Conservation (phyloP, 495 filamentous ascomycete genomes). For the Hypoxylon subgilvum region DNA sequence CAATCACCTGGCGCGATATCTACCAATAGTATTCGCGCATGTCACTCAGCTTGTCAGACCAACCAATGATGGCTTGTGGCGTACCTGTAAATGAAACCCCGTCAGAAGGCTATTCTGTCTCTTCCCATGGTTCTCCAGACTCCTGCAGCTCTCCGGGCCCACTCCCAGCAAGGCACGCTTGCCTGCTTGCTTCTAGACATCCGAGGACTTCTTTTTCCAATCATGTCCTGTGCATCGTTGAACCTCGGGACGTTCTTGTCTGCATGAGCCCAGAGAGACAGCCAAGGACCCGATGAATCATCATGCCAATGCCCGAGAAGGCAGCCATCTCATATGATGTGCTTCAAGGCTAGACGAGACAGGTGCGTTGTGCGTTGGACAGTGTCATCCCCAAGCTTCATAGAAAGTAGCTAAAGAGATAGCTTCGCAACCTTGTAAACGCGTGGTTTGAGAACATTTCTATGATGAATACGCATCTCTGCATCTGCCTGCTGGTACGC, state of each 20-base stretch:
- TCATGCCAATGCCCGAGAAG: background rate
- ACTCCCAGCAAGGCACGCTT: slow-evolving; percentile 30
- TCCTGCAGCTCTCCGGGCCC: slow-evolving; percentile 22
- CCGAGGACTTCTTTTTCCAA: slow-evolving; percentile 14
- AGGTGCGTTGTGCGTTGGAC: background rate
- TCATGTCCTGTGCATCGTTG: slow-evolving; percentile 11
- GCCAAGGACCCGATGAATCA: background rate
- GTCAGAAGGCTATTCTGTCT: slow-evolving; percentile 31
- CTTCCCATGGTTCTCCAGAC: slow-evolving; percentile 2
- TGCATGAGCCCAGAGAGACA: slow-evolving; percentile 9
- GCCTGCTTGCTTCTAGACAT: slow-evolving; percentile 27
- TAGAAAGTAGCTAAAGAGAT: no score
- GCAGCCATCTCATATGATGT: background rate
- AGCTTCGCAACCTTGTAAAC: no score
- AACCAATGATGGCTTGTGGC: slow-evolving; percentile 27
- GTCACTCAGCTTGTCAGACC: slow-evolving; percentile 22
- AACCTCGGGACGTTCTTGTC: slow-evolving; percentile 21
- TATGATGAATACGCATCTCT: no score
- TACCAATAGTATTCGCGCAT: slow-evolving; percentile 24
- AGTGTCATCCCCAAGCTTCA: no score
- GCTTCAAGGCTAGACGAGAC: background rate
- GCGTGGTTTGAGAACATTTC: background rate
- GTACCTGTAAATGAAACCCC: slow-evolving; percentile 30
- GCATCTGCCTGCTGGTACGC: no score
- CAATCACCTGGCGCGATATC: slow-evolving; percentile 31